phyloP scores from a whole-genome alignment of 139 green algal species.

The Nannochloris sp. region DNA sequence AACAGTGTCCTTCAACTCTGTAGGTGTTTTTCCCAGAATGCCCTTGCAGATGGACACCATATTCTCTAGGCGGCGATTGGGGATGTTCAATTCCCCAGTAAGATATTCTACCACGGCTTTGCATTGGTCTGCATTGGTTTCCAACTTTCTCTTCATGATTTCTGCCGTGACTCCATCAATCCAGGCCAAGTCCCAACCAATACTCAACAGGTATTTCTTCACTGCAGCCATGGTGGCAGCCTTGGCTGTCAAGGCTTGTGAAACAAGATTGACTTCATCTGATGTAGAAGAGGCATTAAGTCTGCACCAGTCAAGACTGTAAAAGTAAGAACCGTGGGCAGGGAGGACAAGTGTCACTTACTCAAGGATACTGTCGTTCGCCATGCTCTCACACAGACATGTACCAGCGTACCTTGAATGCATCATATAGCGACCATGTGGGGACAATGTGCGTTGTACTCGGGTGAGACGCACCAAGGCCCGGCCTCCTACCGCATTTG shows the following conservation, averaged over 20 bases:
- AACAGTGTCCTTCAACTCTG: slow-evolving; percentile 13
- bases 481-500: no score
- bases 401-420: no score
- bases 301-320: no score
- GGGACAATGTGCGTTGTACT: no score
- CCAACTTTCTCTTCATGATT: slow-evolving; percentile 15
- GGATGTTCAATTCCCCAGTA: slow-evolving; percentile 9
- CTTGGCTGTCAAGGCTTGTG: neutral
- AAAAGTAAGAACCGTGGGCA: no score
- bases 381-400: no score
- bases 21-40: slow-evolving; percentile 9
- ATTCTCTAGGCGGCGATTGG: slow-evolving; percentile 14
- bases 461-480: no score
- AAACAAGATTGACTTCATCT: neutral
- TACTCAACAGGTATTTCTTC: slow-evolving; percentile 9
- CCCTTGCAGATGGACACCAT: slow-evolving; percentile 24
- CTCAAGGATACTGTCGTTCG: no score
- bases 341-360: no score
- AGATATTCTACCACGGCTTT: slow-evolving; percentile 11
- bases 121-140: slow-evolving; percentile 4
- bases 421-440: no score
- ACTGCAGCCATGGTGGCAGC: slow-evolving; percentile 10
- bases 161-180: slow-evolving; percentile 21
- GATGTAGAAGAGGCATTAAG: neutral
- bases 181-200: slow-evolving; percentile 21